phyloP scores from a whole-genome alignment of 2,329 filamentous ascomycete species.

The Thermothelomyces thermophilus region DNA sequence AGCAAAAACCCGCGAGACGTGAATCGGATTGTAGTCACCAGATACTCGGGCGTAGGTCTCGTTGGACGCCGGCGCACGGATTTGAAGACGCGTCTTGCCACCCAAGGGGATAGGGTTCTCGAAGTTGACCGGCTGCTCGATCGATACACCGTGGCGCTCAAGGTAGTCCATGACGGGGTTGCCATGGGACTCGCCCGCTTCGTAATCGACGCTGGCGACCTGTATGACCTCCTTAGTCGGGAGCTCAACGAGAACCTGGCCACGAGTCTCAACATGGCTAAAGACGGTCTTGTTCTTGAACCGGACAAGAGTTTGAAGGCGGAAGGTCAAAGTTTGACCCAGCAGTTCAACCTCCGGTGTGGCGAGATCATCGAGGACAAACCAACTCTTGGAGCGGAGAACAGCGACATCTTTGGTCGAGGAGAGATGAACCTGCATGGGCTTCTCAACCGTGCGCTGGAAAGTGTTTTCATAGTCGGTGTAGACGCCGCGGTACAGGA shows the following conservation, averaged over 20 bases:
- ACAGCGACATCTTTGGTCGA: slow-evolving; percentile 90
- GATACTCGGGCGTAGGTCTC: slow-evolving; percentile 97
- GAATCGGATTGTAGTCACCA: slow-evolving; percentile 97
- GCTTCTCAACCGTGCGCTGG: slow-evolving; percentile 92
- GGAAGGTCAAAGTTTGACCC: slow-evolving; percentile 92
- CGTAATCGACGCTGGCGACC: slow-evolving; percentile 94
- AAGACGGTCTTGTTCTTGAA: slow-evolving; percentile 95
- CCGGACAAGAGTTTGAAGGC: slow-evolving; percentile 80
- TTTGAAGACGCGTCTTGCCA: slow-evolving; percentile 78
- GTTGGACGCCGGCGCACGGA: slow-evolving; percentile 91
- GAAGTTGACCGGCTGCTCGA: slow-evolving; percentile 94
- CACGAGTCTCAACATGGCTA: slow-evolving; percentile 83
- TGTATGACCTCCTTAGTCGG: slow-evolving; percentile 97
- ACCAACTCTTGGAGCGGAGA: slow-evolving; percentile 96
- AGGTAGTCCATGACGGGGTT: slow-evolving; percentile 98
- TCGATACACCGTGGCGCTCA: slow-evolving; percentile 79
- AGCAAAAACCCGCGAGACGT: slow-evolving; percentile 94
- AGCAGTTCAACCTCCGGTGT: slow-evolving; percentile 73
- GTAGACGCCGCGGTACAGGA: slow-evolving; percentile 90
- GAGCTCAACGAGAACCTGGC: slow-evolving; percentile 87
- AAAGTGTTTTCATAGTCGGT: slow-evolving; percentile 97
- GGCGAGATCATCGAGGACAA: slow-evolving; percentile 64
- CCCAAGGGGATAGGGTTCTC: slow-evolving; percentile 95
- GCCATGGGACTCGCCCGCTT: slow-evolving; percentile 82
- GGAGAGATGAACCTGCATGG: slow-evolving; percentile 83